Percentiles rank a stretch among this genome's conserved stretches.
Conservation (phyloP, 441 rosid genomes). For the Gossypium schwendimanii region DNA sequence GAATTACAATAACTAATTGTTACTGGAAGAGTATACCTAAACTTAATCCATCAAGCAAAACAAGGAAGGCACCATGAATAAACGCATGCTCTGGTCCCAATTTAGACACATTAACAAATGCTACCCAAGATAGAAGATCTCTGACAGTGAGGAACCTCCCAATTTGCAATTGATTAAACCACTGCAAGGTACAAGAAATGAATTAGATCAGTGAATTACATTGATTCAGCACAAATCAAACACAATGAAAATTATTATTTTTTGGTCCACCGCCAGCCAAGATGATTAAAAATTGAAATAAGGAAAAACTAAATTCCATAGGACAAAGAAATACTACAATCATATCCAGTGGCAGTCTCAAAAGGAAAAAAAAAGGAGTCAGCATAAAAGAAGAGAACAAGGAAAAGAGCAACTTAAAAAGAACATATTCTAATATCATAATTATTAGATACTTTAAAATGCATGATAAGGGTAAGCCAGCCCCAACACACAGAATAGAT, state of each 20-base stretch:
- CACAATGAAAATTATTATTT: background rate
- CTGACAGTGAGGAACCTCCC: conserved; percentile 89
- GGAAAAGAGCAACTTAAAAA: background rate
- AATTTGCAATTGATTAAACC: conserved; percentile 73
- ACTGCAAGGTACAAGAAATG: conserved; percentile 42
- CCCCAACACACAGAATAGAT: background rate
- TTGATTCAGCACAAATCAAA: conserved; percentile 1
- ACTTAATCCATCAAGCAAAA: conserved; percentile 90
- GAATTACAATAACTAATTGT: background rate
- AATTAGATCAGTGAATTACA: conserved; percentile 17
- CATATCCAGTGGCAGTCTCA: background rate
- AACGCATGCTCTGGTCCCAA: conserved; percentile 60
- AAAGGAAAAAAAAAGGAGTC: background rate
- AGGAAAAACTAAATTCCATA: background rate
- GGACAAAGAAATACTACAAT: background rate
- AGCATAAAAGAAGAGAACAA: background rate
- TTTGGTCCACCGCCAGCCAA: background rate
- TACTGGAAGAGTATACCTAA: conserved; percentile 45
- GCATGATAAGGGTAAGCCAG: background rate
- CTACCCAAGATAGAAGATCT: conserved; percentile 93
- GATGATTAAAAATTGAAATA: background rate
- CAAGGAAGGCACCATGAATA: conserved; percentile 90
- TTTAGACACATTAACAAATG: conserved; percentile 53
- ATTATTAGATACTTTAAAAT: background rate
- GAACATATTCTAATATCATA: background rate